Evolutionary conservation across 2,329 filamentous ascomycete genomes (phyloP), one percentile per base, ranked within the genome.

Genomic region (Corynespora cassiicola): DNA sequence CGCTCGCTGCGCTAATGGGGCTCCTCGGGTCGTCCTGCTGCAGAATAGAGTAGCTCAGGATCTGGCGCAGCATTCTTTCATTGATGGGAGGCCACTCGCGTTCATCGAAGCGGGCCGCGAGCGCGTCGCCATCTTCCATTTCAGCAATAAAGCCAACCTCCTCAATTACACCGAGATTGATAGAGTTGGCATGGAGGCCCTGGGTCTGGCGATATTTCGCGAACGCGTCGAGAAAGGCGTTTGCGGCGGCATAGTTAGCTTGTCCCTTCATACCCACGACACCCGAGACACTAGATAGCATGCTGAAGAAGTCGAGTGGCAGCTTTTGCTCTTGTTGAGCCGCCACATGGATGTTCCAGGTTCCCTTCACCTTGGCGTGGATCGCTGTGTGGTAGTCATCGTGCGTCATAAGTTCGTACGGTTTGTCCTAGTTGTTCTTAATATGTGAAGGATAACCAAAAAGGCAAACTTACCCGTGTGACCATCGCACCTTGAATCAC

Each of bases 171-270:
- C 43, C 45, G 10, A 59, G 36, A 14, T 53, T 39, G 29, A 57
- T 42, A 12, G 50, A 75, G 68, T 16, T 24, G n/a, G 73, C 75
- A 3, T 71, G 66, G 2, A 53, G 44, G 3, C 55, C 49, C 12
- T 35, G 47, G 10, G 19, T 25, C 17, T 32, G 41, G 3, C 53
- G 48, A 29, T 50, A 48, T 5, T 29, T 22, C 5, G 32, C 36
- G 18, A 51, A 45, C 3, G 44, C 31, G 30, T 39, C 40, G 9
- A 51, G 39, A 34, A 45, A 51, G 7, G 39, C 31, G 42, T 77
- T 76, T 5, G 69, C 73, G 0, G 74, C 71, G 0, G 58, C 52
- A 39, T 79, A 78, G 42, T 67, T 72, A 4, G 65, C 49, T 42
- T 79, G 76, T 1, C 65, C 67, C 17, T 17, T 31, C 7, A 56